phyloP scores from a whole-genome alignment of 2,329 filamentous ascomycete species.

The Microcera coccophila region DNA sequence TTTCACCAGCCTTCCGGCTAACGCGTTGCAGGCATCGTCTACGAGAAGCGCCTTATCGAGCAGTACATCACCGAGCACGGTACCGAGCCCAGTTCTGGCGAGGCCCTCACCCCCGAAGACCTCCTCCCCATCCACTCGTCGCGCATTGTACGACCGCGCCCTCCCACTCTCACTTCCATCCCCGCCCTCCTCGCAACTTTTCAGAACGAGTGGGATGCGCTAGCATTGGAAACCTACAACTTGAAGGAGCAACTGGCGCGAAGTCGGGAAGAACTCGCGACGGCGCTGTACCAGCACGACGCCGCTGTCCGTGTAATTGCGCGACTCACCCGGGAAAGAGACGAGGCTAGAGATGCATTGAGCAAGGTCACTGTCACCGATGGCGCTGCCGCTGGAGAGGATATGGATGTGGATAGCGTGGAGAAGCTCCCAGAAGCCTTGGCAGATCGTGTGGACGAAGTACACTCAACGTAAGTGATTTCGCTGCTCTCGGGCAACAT shows the following conservation, averaged over 20 bases:
- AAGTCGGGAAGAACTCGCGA: constrained; percentile 88
- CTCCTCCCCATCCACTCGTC: constrained; percentile 82
- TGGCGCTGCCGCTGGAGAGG: constrained; percentile 61
- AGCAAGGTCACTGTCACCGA: constrained; percentile 75
- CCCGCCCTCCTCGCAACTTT: constrained; percentile 90
- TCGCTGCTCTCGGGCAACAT: not conserved
- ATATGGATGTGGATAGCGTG: constrained; percentile 83
- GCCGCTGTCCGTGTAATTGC: constrained; percentile 95
- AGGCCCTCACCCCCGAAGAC: constrained; percentile 78
- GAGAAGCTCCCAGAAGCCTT: constrained; percentile 71
- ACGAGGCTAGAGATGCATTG: constrained; percentile 86
- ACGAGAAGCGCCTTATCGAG: constrained; percentile 92
- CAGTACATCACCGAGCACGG: constrained; percentile 91
- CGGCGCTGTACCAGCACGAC: constrained; percentile 93
- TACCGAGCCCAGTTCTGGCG: constrained; percentile 85
- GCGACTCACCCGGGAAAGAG: constrained; percentile 81
- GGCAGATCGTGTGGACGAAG: constrained; percentile 69
- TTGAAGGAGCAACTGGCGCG: constrained; percentile 84
- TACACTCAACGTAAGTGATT: constrained; percentile 68
- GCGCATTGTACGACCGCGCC: constrained; percentile 80
- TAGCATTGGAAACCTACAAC: constrained; percentile 88
- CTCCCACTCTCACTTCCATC: constrained; percentile 92
- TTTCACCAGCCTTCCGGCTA: constrained; percentile 6
- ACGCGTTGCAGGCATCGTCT: constrained; percentile 66
- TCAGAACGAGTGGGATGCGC: constrained; percentile 96